These are phyloP conservation scores for Trichophyton benhamiae DNA, from an alignment of 2,329 filamentous ascomycete genomes.

Conservation along the genomic window DNA sequence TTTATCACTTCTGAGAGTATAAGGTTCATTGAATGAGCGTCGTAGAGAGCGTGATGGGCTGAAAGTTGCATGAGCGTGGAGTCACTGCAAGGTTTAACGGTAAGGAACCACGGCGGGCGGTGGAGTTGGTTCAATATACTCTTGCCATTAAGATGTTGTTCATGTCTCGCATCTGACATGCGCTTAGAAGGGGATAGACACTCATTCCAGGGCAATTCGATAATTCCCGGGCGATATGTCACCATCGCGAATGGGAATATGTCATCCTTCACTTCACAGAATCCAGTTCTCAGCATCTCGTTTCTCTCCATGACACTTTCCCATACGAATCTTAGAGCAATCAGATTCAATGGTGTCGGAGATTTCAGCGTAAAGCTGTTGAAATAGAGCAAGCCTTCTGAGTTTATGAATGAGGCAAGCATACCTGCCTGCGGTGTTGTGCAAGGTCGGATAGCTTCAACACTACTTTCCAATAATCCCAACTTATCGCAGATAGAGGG, in stretches of 20 bases:
- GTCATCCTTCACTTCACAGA: conserved; percentile 49
- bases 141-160: background rate
- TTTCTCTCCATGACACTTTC: conserved; percentile 40
- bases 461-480: conserved; percentile 20
- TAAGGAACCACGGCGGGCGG: conserved; percentile 51
- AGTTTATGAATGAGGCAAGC: conserved; percentile 59
- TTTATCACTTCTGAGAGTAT: conserved; percentile 50
- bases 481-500: conserved; percentile 22
- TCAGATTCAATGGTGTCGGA: conserved; percentile 26
- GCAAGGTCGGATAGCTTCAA: conserved; percentile 59
- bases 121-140: conserved; percentile 28
- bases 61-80: conserved; percentile 36
- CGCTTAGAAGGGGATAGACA: background rate
- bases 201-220: conserved; percentile 30
- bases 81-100: conserved; percentile 30
- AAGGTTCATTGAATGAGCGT: conserved; percentile 58
- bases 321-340: conserved; percentile 49
- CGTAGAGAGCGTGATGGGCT: conserved; percentile 74
- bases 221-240: conserved; percentile 37
- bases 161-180: background rate
- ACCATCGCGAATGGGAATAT: conserved; percentile 63
- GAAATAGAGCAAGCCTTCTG: conserved; percentile 57
- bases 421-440: conserved; percentile 71
- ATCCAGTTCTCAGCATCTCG: conserved; percentile 65
- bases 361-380: conserved; percentile 54